Evolutionary conservation across 768 basidiomycete species (phyloP).

Genomic region (Naganishia vaughanmartiniae): DNA sequence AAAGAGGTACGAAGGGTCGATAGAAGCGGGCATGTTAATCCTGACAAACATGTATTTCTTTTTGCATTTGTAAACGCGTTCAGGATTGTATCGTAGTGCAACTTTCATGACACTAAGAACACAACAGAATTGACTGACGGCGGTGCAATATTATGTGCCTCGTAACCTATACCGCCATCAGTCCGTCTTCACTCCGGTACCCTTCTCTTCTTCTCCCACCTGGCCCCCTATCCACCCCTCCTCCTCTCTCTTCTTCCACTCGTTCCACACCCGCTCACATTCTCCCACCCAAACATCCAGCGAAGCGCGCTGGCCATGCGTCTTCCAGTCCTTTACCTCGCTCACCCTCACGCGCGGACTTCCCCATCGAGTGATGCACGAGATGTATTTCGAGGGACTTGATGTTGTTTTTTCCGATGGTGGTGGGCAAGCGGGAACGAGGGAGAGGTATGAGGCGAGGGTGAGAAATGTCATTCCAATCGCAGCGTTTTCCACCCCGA

Average conservation of each 20-base stretch:
- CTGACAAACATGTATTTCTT: no score
- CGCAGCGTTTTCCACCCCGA: conserved; percentile 21
- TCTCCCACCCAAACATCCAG: conserved; percentile 25
- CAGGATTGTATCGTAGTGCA: no score
- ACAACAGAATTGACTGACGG: no score
- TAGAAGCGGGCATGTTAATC: no score
- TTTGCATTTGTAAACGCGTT: no score
- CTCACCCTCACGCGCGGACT: conserved; percentile 20
- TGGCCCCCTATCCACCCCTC: conserved; percentile 8
- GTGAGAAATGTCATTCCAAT: conserved; percentile 29
- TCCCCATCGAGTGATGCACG: conserved; percentile 15
- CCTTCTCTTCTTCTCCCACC: not conserved
- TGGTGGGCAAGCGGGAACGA: conserved; percentile 20
- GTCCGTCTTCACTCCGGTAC: conserved; percentile 25
- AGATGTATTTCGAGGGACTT: conserved; percentile 29
- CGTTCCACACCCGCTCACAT: conserved; percentile 27
- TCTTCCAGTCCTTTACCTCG: conserved; percentile 27
- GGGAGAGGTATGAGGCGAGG: conserved; percentile 18
- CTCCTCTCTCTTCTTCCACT: conserved; percentile 25
- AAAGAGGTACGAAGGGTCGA: no score
- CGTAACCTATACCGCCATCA: not conserved
- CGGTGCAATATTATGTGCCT: no score
- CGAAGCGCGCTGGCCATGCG: conserved; percentile 3
- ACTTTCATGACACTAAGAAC: no score
- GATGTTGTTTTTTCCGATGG: not conserved